A percentile compares a stretch with the other conserved stretches of the same genome.
Evolutionary conservation across 176 grass and related monocot genomes (phyloP).

Genomic region (Bothriochloa decipiens): DNA sequence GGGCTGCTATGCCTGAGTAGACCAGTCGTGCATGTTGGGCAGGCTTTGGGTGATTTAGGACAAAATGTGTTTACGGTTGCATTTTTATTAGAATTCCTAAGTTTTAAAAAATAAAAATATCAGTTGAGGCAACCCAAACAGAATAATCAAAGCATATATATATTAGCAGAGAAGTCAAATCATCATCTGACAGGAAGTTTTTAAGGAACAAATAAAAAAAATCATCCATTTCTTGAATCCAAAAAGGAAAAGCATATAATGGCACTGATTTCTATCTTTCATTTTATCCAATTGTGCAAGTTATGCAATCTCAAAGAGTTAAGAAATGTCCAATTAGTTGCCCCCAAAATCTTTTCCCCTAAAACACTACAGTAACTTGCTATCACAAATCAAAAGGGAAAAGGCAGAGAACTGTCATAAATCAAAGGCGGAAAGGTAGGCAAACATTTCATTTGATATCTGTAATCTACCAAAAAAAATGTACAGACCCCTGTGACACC

Average conservation of each 20-base stretch:
- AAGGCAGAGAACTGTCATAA: neutral
- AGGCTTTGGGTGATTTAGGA: neutral
- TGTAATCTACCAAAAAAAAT: neutral
- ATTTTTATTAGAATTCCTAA: neutral
- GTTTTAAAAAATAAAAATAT: neutral
- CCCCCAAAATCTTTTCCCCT: conserved; percentile 1
- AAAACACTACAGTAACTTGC: neutral
- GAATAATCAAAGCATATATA: neutral
- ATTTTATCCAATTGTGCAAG: neutral
- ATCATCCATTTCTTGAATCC: neutral
- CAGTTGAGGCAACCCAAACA: neutral
- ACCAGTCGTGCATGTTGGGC: neutral
- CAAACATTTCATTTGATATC: neutral
- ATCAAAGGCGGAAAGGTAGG: neutral
- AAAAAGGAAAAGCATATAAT: neutral
- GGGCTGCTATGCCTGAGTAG: neutral
- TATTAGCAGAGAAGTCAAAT: neutral
- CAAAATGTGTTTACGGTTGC: neutral
- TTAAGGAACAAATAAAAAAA: neutral
- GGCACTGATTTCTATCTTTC: neutral
- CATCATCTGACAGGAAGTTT: neutral
- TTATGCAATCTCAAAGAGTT: neutral
- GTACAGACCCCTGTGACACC: neutral
- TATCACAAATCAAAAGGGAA: neutral
- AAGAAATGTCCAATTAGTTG: neutral